A percentile compares a stretch with the other conserved stretches of the same genome.
These are phyloP conservation scores for Penicillium hesseltinei DNA, from an alignment of 2,329 filamentous ascomycete genomes.

Conservation along the genomic window DNA sequence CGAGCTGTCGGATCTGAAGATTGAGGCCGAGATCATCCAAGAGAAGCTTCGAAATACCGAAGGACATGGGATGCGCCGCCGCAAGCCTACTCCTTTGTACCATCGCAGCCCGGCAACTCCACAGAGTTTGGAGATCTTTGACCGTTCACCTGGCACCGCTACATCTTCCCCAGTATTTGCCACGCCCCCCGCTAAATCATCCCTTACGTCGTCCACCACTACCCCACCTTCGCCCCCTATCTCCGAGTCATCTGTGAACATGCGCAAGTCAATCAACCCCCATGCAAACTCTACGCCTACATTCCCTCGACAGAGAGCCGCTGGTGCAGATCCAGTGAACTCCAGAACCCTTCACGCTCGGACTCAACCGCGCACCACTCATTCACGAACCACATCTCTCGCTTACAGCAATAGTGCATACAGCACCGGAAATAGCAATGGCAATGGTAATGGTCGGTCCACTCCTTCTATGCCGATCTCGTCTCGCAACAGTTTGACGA, in stretches of 20 bases:
- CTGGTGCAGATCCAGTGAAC: constrained; percentile 52
- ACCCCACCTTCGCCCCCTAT: constrained; percentile 93
- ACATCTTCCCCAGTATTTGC: constrained; percentile 86
- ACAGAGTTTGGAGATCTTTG: constrained; percentile 68
- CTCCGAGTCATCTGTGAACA: constrained; percentile 73
- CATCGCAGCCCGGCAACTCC: constrained; percentile 50
- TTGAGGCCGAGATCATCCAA: constrained; percentile 90
- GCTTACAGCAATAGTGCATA: constrained; percentile 42
- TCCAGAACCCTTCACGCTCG: constrained; percentile 53
- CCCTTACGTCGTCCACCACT: constrained; percentile 62
- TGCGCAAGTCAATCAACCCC: constrained; percentile 54
- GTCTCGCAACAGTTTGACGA: constrained; percentile 45
- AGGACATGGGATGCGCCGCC: constrained; percentile 49
- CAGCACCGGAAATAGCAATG: not conserved
- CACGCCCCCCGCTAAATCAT: constrained; percentile 75
- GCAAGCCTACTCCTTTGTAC: constrained; percentile 52
- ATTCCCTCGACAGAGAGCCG: constrained; percentile 42
- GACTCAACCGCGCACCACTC: constrained; percentile 43
- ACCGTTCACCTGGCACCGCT: constrained; percentile 74
- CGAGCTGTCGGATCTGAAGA: constrained; percentile 87
- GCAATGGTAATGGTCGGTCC: constrained; percentile 34
- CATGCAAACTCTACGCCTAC: constrained; percentile 43
- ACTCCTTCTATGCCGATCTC: constrained; percentile 45
- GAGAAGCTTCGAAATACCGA: constrained; percentile 82
- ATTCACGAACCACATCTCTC: constrained; percentile 60